Base-by-base conservation (phyloP, 805 yeast species). In the Metschnikowia picachoensis region DNA sequence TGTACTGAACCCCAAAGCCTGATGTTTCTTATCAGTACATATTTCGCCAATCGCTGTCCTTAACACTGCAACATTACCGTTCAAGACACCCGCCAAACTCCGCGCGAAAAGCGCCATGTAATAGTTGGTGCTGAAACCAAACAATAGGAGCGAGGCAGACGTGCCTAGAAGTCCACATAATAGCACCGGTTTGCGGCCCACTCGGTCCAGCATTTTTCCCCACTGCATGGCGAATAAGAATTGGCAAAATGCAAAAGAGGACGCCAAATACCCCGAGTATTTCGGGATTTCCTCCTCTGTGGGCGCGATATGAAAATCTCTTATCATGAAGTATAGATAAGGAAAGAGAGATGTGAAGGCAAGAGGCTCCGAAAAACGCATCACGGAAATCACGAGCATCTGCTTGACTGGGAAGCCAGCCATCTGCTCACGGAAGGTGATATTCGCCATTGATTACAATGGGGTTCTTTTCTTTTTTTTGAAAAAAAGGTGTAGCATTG, bases 281-380 rank as follows among this genome's bases (percentile, higher is more conserved):
- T 71, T 75, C 2, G 84, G 70, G 32, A 82, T 78, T 41, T 76
- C 75, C n/a, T 77, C 72, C 39, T 77, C 78, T 20, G 68, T 65
- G 33, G 75, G 68, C 7, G 65, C 67, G 12, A 79, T 61, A 4
- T 73, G 72, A 57, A 80, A 80, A 49, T 78, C 83, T 48, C 78
- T 61, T 15, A 81, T 80, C 84, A 82, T 78, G 62, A 78, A 82
- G 59, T 77, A 82, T 34, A 80, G 73, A 55, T 81, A 82, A 3
- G 87, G 87, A 57, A 82, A 80, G 30, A 80, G 60, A 4, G 85
- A 79, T 3, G 85, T 78, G 65, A 80, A 82, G 2, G 85, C 78
- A 16, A 82, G 71, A 1, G 87, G 86, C 57, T 81, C 86, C 11
- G 80, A 71, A 49, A 80, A 76, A 46, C 86, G 65, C 41, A 80